Base-by-base conservation (phyloP, 768 basidiomycete species). In the Lactarius hengduanensis region DNA sequence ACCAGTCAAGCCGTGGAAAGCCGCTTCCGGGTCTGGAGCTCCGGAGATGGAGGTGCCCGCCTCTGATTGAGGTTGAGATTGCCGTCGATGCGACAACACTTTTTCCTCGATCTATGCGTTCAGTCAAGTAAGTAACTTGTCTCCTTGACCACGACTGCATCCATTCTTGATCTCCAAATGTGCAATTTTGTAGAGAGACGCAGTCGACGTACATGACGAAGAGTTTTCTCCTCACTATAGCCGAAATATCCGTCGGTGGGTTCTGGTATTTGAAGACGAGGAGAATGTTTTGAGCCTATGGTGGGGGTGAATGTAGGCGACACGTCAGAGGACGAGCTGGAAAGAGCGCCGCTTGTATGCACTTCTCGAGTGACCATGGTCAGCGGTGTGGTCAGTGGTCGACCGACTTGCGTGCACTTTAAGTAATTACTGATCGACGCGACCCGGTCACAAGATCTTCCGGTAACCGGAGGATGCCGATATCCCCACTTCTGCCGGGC, bases 201-300 rank as follows among this genome's bases (percentile, higher is more conserved):
- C 53, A 50, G 38, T 59, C 28, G 26, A 81, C 84, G 69, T 78
- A 91, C 91, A 70, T 91, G 89, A 71, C 87, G 86, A 36, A 89
- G 80, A 41, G 78, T 86, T 72, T 88, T 90, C 77, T 93, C 92
- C 70, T 94, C 90, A 26, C 79, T 80, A 75, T 94, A 94, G 10
- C 87, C 87, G 74, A 90, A 94, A 76, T 86, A 93, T 0, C 87
- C 89, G 72, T 92, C 90, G 69, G 84, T 82, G 3, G 84, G 76
- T 70, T 88, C 81, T 10, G 80, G 78, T 22, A 78, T 76, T 50
- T 77, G 69, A 50, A 84, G 70, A 1, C 76, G 77, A 5, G 76
- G 71, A 36, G 62, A 71, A 50, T 38, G 45, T 10, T 16, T 70
- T 59, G 66, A 63, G 9, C 28, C 18, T 1, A 53, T 41, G 0